Evolutionary conservation across 176 grass and related monocot genomes (phyloP), one percentile per base, ranked within the genome.

Genomic region (Bolboschoenus planiculmis): DNA sequence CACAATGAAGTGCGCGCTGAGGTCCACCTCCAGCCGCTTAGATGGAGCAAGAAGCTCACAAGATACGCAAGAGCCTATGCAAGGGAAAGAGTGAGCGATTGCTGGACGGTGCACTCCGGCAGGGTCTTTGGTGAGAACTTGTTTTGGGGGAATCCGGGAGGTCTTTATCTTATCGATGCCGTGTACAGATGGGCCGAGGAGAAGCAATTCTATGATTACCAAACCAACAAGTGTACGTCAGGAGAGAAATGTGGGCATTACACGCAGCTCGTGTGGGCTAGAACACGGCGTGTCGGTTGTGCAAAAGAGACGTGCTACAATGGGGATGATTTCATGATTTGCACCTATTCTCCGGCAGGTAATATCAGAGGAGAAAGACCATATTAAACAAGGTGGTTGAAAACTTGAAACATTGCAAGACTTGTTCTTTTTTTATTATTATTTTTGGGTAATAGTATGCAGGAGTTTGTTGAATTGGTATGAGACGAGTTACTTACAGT

Each of bases 111-210:
- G 30, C 84, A 90, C 84, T 90, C 84, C 6, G 16, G 56, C 8
- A 80, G 80, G 2, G 47, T 75, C 62, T 89, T 78, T n/a, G 84
- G 84, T 0, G 84, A 89, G 80, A 89, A 89, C 68, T 70, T 89
- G 58, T 89, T 62, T 53, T 29, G 56, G 24, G 56, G 84, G 11
- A 39, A 35, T 34, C 58, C 21, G 14, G 79, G 83, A 16, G 59
- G n/a, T 2, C 21, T 20, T 27, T 73, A 24, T 46, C 57, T 58
- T 11, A 34, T 30, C 26, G 59, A 83, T 15, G 84, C 80, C 0
- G 71, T 89, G 9, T 61, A 58, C n/a, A 1, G 16, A 30, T 86
- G 88, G 88, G 84, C 76, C 2, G 42, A 36, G 1, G 84, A 89
- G 84, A 31, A 78, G 47, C 70, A 33, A 34, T 47, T 77, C 71